Evolutionary conservation across 495 filamentous ascomycete genomes (phyloP), one percentile per base, ranked within the genome.

Genomic region (Cercophora scortea): DNA sequence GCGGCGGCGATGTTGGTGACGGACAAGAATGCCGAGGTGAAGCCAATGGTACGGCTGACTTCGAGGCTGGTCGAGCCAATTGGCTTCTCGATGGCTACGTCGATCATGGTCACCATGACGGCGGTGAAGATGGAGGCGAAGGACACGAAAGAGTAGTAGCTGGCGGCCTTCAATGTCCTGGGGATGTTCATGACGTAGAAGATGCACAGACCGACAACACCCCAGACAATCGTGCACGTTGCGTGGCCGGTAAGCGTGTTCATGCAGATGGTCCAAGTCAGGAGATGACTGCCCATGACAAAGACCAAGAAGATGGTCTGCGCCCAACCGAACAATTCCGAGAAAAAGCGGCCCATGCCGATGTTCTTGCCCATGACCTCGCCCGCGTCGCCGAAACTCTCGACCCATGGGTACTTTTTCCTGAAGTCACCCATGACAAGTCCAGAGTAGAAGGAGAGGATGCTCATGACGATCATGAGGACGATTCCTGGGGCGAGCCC

Each of bases 351-450:
- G 39, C 56, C 56, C 46, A 49, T 49, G 56, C 56, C 56, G 48
- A 58, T 52, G 15, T 51, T 51, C 33, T 47, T 16, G 47, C 56
- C 56, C 43, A 58, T 48, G 32, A 54, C 48, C 39, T 58, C 56
- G 39, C 42, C 46, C 9, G 56, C 56, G 45, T 58, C 56, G n/a
- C 56, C 56, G 41, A 58, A 58, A 40, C 45, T 54, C 38, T 58
- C 34, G 19, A 58, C 56, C 43, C 44, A 48, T 16, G 51, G 51
- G 45, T 58, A 35, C 44, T 39, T 17, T 32, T 51, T 53, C 38
- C 47, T 45, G 51, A 58, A 58, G 51, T 58, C 56, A 42, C 56
- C 56, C 56, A 58, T 58, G 50, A 54, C 51, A n/a, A 58, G 42
- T 39, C 56, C 56, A 2, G 56, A 54, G 43, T 58, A 58, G 2